Conservation (phyloP, 2,329 filamentous ascomycete species). For the Penicillium concentricum region DNA sequence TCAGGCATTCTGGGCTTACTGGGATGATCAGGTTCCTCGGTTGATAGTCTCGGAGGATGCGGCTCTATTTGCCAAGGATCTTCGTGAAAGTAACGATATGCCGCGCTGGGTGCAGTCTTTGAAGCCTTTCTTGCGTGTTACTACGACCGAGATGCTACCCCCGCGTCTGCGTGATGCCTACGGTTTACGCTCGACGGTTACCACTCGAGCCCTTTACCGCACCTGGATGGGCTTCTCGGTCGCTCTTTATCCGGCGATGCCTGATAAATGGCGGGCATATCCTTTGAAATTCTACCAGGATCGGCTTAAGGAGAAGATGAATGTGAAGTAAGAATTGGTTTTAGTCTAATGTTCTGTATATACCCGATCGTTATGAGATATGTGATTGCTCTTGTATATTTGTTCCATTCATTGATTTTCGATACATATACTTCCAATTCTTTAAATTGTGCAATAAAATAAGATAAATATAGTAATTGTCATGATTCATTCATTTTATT, state of each 20-base stretch:
- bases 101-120: constrained; percentile 31
- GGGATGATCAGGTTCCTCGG: constrained; percentile 33
- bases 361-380: constrained; percentile 9
- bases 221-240: constrained; percentile 33
- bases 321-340: constrained; percentile 14
- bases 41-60: constrained; percentile 31
- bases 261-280: constrained; percentile 29
- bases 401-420: background rate
- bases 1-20: constrained; percentile 37
- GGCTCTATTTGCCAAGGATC: constrained; percentile 30
- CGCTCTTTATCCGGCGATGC: constrained; percentile 36
- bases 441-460: background rate
- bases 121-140: constrained; percentile 32
- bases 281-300: constrained; percentile 34
- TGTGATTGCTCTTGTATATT: background rate
- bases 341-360: background rate
- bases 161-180: constrained; percentile 35
- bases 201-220: constrained; percentile 30
- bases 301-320: constrained; percentile 28
- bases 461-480: background rate
- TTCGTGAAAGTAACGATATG: constrained; percentile 26
- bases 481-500: constrained; percentile 7
- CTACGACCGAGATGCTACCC: constrained; percentile 37
- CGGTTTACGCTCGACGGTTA: constrained; percentile 30
- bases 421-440: constrained; percentile 18